Conservation (phyloP, 2,329 filamentous ascomycete genomes). For the Colletotrichum limetticola region DNA sequence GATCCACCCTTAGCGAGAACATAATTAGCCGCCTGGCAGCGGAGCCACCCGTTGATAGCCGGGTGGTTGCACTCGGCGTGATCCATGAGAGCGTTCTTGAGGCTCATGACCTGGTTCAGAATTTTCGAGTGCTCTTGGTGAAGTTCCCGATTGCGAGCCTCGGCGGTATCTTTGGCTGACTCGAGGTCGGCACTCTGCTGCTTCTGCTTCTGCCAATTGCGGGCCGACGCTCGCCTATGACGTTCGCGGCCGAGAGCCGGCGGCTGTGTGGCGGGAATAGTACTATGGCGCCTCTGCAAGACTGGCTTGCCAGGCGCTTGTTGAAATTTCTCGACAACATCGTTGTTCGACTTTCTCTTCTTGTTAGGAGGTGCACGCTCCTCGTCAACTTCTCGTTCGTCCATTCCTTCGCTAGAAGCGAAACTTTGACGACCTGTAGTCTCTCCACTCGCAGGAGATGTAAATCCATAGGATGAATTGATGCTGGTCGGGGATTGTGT, state of each 20-base stretch:
- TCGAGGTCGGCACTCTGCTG: constrained; percentile 16
- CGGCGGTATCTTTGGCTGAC: not conserved
- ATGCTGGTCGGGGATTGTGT: not conserved
- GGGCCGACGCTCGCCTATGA: constrained; percentile 28
- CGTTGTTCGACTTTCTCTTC: not conserved
- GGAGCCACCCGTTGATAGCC: constrained; percentile 23
- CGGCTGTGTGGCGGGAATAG: not conserved
- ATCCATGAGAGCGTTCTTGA: constrained; percentile 27
- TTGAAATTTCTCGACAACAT: too few relatives aligned
- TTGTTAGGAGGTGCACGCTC: not conserved
- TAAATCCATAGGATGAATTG: not conserved
- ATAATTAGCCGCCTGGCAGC: constrained; percentile 8
- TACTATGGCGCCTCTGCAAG: not conserved
- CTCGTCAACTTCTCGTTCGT: not conserved
- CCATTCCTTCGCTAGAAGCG: not conserved
- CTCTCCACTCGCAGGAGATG: not conserved
- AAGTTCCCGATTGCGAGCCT: constrained; percentile 12
- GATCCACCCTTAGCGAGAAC: not conserved
- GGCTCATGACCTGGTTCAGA: constrained; percentile 3
- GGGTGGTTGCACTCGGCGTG: constrained; percentile 26
- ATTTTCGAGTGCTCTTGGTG: constrained; percentile 4
- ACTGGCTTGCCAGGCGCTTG: not conserved
- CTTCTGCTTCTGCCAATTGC: constrained; percentile 33
- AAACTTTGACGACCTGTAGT: not conserved
- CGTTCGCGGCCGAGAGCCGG: not conserved